Evolutionary conservation across 805 yeast species (phyloP).

Genomic region (Sporopachydermia quercuum): DNA sequence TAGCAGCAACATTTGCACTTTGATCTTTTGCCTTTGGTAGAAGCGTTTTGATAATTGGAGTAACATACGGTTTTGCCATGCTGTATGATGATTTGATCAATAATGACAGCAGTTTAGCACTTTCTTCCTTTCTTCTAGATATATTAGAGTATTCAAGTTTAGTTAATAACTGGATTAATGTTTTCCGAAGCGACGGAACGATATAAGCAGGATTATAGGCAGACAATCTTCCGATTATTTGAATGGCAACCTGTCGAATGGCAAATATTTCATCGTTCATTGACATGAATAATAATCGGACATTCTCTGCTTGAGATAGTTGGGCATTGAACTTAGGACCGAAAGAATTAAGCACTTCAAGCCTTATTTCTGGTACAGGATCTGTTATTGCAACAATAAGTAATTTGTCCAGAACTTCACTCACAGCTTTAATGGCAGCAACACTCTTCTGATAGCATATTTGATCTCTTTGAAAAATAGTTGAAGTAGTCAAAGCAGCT

Average conservation of each 20-base stretch:
- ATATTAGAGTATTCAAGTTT: constrained; percentile 72
- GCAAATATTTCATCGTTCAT: constrained; percentile 81
- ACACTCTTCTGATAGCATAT: constrained; percentile 75
- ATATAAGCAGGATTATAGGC: constrained; percentile 88
- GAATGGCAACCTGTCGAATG: constrained; percentile 64
- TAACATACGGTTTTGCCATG: constrained; percentile 79
- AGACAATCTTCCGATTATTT: constrained; percentile 71
- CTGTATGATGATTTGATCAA: constrained; percentile 67
- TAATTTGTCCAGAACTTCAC: constrained; percentile 70
- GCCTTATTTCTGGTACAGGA: constrained; percentile 70
- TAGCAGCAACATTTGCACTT: constrained; percentile 72
- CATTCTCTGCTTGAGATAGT: constrained; percentile 85
- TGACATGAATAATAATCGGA: constrained; percentile 71
- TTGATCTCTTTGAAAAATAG: constrained; percentile 61
- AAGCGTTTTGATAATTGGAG: constrained; percentile 77
- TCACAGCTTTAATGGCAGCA: constrained; percentile 67
- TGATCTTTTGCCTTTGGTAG: constrained; percentile 60
- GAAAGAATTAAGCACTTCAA: constrained; percentile 60
- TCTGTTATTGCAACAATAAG: constrained; percentile 79
- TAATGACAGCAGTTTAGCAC: constrained; percentile 59
- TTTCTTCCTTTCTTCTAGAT: constrained; percentile 70
- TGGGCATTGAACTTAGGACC: constrained; percentile 79
- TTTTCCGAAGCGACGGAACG: constrained; percentile 81
- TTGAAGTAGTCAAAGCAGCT: constrained; percentile 75
- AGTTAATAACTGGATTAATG: constrained; percentile 72